phyloP scores from a whole-genome alignment of 2,329 filamentous ascomycete genomes.

The Aureobasidium leucospermi region DNA sequence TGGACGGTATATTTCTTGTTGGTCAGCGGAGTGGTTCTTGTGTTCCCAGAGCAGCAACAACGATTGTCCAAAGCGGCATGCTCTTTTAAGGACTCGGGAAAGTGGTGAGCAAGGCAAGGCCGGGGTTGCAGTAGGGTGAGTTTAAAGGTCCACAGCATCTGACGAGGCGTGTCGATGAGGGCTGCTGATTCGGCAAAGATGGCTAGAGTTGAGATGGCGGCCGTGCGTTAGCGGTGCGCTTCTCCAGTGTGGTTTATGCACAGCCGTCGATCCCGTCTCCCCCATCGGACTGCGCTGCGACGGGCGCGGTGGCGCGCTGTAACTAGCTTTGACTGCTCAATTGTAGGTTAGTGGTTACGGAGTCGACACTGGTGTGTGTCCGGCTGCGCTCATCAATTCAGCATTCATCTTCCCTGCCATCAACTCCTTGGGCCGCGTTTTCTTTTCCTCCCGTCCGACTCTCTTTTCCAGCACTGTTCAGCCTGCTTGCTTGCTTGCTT shows the following conservation, averaged over 20 bases:
- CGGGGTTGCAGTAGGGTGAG: background rate
- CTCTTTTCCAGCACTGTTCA: background rate
- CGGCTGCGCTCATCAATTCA: background rate
- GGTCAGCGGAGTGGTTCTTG: background rate
- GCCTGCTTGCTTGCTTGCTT: no score
- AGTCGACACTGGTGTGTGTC: background rate
- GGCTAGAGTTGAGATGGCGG: background rate
- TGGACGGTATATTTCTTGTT: background rate
- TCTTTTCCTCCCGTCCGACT: background rate
- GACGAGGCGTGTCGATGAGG: background rate
- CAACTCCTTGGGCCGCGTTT: background rate
- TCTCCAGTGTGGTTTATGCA: constrained; percentile 1
- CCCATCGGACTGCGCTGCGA: constrained; percentile 10
- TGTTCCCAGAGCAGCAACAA: background rate
- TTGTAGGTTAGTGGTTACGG: background rate
- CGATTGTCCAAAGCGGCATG: background rate
- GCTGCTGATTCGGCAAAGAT: background rate
- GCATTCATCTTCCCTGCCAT: background rate
- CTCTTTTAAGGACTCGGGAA: background rate
- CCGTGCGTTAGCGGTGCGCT: background rate
- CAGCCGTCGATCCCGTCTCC: background rate
- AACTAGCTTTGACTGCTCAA: background rate
- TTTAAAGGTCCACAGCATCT: background rate
- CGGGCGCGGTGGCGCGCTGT: background rate
- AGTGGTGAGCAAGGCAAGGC: background rate